Base-by-base conservation (phyloP, 164 flowering plant genomes). In the Dillenia suffruticosa region DNA sequence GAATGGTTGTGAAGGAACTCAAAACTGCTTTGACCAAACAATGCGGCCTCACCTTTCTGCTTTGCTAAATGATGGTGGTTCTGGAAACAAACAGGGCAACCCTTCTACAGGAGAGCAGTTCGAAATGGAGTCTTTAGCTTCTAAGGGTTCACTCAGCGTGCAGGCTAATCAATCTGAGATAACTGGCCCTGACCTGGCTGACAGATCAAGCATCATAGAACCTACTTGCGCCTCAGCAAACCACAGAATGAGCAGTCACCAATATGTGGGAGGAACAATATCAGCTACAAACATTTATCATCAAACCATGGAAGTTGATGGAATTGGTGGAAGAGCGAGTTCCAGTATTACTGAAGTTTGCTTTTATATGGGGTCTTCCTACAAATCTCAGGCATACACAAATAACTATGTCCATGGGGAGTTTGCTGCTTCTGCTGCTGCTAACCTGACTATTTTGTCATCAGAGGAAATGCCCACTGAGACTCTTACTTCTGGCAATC, bases 371-470 rank as follows among this genome's bases (percentile, higher is more conserved):
- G 97, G 97, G 0, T 61, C 80, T 43, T 58, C 56, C 40, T 91
- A 85, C 62, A 87, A 83, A 67, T 78, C 85, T 57, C 73, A 81
- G 58, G 67, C 79, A 24, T 95, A 92, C 50, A 49, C 75, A 46
- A 95, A 95, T 79, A 73, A 81, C 51, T 95, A 92, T 63, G 64
- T 70, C 63, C 96, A 79, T 76, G 99, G 97, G 49, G 94, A 88
- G 9, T 76, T 85, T 73, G 96, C 98, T 63, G 96, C 96, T 46
- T 79, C 92, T 67, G 97, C 99, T 56, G 97, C 94, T 72, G 92
- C 92, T 58, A 86, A 72, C 68, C 65, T 90, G 58, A 84, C 90
- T 52, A 66, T 72, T 71, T 74, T 88, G 65, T 79, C 80, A 56
- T 77, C 92, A n/a, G 97, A 88, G 66, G 95, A 86, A 72, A 76